A percentile compares a stretch with the other conserved stretches of the same genome.
phyloP scores from a whole-genome alignment of 208 protist species.

The Trypanosomatidae sp. region DNA sequence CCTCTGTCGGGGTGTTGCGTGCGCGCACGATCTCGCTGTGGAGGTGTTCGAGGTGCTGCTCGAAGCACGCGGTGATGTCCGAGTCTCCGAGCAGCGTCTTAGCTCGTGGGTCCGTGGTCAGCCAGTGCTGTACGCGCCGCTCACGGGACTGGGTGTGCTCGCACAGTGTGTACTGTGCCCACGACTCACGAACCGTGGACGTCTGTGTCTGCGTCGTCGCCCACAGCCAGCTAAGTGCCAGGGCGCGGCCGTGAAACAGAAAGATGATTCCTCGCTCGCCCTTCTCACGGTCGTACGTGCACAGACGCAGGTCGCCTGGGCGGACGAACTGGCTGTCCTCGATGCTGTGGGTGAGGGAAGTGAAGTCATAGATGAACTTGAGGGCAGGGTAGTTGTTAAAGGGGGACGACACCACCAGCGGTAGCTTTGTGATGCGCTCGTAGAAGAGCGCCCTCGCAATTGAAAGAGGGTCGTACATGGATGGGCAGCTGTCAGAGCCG shows the following conservation, averaged over 20 bases:
- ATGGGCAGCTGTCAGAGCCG: neutral
- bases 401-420: conserved; percentile 31
- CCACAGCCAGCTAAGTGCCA: conserved; percentile 45
- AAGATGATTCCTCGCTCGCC: conserved; percentile 42
- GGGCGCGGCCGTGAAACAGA: conserved; percentile 35
- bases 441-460: conserved; percentile 38
- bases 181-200: conserved; percentile 34
- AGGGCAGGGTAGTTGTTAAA: conserved; percentile 77
- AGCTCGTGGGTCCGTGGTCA: conserved; percentile 32
- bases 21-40: conserved; percentile 67
- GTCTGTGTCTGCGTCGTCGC: conserved; percentile 30
- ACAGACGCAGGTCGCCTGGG: conserved; percentile 27
- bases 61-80: conserved; percentile 36
- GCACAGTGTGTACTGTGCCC: conserved; percentile 64
- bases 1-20: conserved; percentile 39
- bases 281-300: conserved; percentile 35
- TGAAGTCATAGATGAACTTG: conserved; percentile 69
- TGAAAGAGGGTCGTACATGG: conserved; percentile 10
- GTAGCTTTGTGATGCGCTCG: conserved; percentile 27
- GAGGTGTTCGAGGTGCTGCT: conserved; percentile 44
- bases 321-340: conserved; percentile 2
- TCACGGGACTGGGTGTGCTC: conserved; percentile 50
- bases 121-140: conserved; percentile 39
- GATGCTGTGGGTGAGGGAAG: conserved; percentile 31
- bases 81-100: conserved; percentile 37